Evolutionary conservation across 75 land plant genomes (phyloP), one percentile per base, ranked within the genome.

Genomic region (Ceratopteris richardii): DNA sequence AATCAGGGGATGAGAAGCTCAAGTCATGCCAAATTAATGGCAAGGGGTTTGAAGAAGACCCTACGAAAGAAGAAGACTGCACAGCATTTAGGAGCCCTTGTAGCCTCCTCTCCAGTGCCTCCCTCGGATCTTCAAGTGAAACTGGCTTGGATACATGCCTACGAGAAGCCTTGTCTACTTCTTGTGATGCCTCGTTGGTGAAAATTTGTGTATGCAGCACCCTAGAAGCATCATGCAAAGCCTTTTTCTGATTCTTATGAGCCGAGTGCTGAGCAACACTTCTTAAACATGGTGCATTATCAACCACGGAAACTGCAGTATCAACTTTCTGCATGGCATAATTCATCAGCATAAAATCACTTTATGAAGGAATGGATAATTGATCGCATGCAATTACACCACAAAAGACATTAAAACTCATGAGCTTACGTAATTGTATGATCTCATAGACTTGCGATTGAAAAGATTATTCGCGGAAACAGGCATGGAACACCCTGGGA

Each of bases 101-200:
- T 1, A 82, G 58, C 57, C 69, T 79, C 64, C 40, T 54, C 17
- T 65, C 53, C 64, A 79, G 44, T 5, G 66, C 67, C 30, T 69
- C 31, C 0, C 75, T 79, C 58, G 62, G 76, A 19, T 79, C 79
- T 28, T 82, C 76, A 43, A 73, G 40, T 27, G 56, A 33, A 28
- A 22, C 25, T 2, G 29, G 25, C 53, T 29, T 33, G 37, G 7
- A 33, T 33, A 9, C 3, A 9, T 9, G 3, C 9, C 37, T 33
- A 9, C 9, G 37, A 33, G 37, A 33, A 9, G 9, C 14, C 17
- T 46, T 14, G 2, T 21, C 50, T 46, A 18, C 12, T 46, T 14
- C 14, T 14, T 17, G 5, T 3, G 17, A n/a, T 18, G 22, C 22
- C 18, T 46, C 50, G 12, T 21, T 4, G 18, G 50, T n/a, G 22